Evolutionary conservation across 305 asterid genomes (phyloP), one percentile per base, ranked within the genome.

Genomic region (Solanum hybrid): DNA sequence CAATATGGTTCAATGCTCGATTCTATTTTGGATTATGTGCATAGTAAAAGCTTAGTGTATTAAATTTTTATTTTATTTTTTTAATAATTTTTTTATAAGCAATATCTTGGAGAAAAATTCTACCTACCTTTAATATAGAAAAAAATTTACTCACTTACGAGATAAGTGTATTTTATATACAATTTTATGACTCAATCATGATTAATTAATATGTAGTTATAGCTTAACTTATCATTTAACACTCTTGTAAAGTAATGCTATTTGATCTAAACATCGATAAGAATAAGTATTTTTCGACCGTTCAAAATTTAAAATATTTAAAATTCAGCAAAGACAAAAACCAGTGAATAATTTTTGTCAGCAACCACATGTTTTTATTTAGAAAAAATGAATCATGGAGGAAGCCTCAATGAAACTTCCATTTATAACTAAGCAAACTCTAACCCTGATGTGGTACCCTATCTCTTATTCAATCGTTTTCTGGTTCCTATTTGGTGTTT

Each of bases 321-420:
- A 17, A 76, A 15, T 2, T 10, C 4, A 76, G 0, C 0, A 76
- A 0, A 76, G 7, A 76, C 24, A 76, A 32, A 31, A 76, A 8
- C 1, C 0, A 2, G 2, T 5, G 1, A 9, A 17, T 15, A 17
- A 2, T 76, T 76, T 9, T 32, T 76, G 3, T 15, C 38, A 31
- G 4, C 45, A 77, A 19, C 1, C 19, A 78, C 85, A 36, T 17
- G 56, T 31, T n/a, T 35, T 78, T 78, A 36, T 69, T 69, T 56
- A 19, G 24, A n/a, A 12, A n/a, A 78, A 10, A 78, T 36, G 3
- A 56, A 56, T 56, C 69, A 17, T 17, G 69, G 31, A 78, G 51
- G 84, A 78, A 78, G 32, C 85, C 85, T 22, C 85, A 36, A 1
- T 78, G 60, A 36, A 78, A 36, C 60, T 78, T 78, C 56, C 85